Evolutionary conservation across 2,329 filamentous ascomycete species (phyloP).

Genomic region (Scytalidium lignicola): DNA sequence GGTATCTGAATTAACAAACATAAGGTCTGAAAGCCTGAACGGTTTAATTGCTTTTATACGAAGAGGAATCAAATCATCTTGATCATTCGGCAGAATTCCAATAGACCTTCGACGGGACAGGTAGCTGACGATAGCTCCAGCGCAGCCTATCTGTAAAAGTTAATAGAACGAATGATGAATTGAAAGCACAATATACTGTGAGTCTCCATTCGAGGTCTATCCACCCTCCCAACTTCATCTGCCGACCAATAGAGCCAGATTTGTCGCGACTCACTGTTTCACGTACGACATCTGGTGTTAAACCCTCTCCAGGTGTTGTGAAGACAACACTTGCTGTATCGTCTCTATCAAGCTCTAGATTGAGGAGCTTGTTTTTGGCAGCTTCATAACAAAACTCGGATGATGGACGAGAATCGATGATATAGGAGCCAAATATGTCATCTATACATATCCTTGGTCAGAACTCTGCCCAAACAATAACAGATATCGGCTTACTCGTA

Average conservation of each 20-base stretch:
- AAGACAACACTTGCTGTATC: slow-evolving; percentile 48
- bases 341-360: slow-evolving; percentile 42
- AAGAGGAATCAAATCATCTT: slow-evolving; percentile 48
- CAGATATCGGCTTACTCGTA: slow-evolving; percentile 15
- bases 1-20: slow-evolving; percentile 80
- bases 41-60: slow-evolving; percentile 63
- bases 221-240: slow-evolving; percentile 63
- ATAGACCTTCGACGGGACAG: slow-evolving; percentile 63
- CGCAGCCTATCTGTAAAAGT: slow-evolving; percentile 60
- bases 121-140: slow-evolving; percentile 79
- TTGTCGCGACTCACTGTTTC: slow-evolving; percentile 33
- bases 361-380: slow-evolving; percentile 61
- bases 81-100: slow-evolving; percentile 57
- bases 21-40: slow-evolving; percentile 61
- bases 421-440: slow-evolving; percentile 35
- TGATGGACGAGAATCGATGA: slow-evolving; percentile 63
- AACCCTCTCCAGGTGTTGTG: slow-evolving; percentile 52
- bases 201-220: slow-evolving; percentile 70
- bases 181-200: slow-evolving; percentile 45
- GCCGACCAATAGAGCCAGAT: slow-evolving; percentile 53
- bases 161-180: slow-evolving; percentile 3
- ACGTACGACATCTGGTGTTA: slow-evolving; percentile 9
- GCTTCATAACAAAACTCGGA: slow-evolving; percentile 66
- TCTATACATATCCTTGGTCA: slow-evolving; percentile 20
- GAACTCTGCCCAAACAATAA: background rate